These are phyloP conservation scores for Ambrosiella cleistominuta DNA, from an alignment of 2,329 filamentous ascomycete species.

Conservation along the genomic window DNA sequence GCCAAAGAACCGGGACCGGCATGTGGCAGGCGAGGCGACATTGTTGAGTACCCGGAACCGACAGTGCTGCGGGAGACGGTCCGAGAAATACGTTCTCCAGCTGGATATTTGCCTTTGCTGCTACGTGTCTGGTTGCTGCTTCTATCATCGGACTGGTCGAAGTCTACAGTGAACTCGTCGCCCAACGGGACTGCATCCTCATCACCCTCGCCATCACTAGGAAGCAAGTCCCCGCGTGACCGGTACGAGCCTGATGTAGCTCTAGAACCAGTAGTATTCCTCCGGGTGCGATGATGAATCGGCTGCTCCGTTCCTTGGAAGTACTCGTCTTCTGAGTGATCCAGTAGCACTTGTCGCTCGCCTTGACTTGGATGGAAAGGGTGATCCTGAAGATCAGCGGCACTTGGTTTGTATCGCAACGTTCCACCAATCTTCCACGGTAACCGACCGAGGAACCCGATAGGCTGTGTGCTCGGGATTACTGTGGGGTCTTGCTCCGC, in stretches of 20 bases:
- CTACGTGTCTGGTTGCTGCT: constrained; percentile 48
- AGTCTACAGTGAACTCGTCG: constrained; percentile 74
- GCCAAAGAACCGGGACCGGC: constrained; percentile 1
- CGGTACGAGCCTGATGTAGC: constrained; percentile 73
- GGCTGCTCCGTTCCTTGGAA: constrained; percentile 29
- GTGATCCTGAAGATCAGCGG: constrained; percentile 77
- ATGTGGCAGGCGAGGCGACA: constrained; percentile 15
- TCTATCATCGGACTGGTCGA: constrained; percentile 58
- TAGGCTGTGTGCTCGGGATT: constrained; percentile 71
- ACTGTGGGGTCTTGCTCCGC: constrained; percentile 67
- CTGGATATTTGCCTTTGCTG: constrained; percentile 40
- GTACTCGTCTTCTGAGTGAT: constrained; percentile 19
- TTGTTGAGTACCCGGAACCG: constrained; percentile 24
- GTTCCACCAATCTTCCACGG: constrained; percentile 74
- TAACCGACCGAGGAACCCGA: constrained; percentile 68
- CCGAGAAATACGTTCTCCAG: constrained; percentile 24
- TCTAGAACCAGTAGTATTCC: constrained; percentile 61
- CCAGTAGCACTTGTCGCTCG: constrained; percentile 55
- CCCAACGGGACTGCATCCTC: constrained; percentile 87
- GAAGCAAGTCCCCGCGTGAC: constrained; percentile 77
- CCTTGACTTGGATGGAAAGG: constrained; percentile 37
- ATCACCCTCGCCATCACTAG: constrained; percentile 68
- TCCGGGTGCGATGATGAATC: constrained; percentile 35
- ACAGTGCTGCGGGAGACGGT: constrained; percentile 43
- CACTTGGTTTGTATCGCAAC: constrained; percentile 74